phyloP scores from a whole-genome alignment of 345 rosid genomes.

The Citropsis articulata region DNA sequence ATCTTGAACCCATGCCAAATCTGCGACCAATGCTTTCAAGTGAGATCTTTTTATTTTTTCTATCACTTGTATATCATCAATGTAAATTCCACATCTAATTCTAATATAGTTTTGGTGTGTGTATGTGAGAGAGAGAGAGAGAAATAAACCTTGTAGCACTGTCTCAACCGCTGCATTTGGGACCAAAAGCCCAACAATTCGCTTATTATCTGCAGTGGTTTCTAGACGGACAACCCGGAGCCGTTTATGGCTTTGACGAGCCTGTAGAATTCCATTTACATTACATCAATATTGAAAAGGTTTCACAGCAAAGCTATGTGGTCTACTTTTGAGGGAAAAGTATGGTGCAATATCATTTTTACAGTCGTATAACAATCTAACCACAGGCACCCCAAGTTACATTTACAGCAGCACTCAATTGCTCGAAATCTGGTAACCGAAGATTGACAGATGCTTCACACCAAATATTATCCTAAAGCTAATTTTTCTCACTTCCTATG shows the following conservation, averaged over 20 bases:
- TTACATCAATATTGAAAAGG: slow-evolving; percentile 7
- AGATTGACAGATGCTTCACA: background rate
- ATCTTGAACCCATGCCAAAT: slow-evolving; percentile 94
- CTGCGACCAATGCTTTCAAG: slow-evolving; percentile 36
- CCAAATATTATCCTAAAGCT: background rate
- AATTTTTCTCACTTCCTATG: background rate
- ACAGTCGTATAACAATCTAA: background rate
- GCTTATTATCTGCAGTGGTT: slow-evolving; percentile 71
- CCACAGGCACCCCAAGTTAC: background rate
- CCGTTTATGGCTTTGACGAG: slow-evolving; percentile 83
- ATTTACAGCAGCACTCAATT: background rate
- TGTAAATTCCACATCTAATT: background rate
- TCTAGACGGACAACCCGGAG: slow-evolving; percentile 85
- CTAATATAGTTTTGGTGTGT: background rate
- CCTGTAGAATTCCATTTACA: slow-evolving; percentile 38
- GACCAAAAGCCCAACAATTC: slow-evolving; percentile 85
- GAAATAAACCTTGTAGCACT: slow-evolving; percentile 74
- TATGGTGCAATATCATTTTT: background rate
- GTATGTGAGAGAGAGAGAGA: slow-evolving; percentile 16
- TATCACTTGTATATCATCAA: too few species aligned
- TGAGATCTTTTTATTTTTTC: background rate
- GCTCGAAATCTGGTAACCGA: background rate
- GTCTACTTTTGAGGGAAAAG: background rate
- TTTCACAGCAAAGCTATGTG: background rate
- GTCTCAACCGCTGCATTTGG: slow-evolving; percentile 92